A percentile compares a stretch with the other conserved stretches of the same genome.
These are phyloP conservation scores for Gonapodya sp. DNA, from an alignment of 192 early-diverging fungal species.

Conservation along the genomic window DNA sequence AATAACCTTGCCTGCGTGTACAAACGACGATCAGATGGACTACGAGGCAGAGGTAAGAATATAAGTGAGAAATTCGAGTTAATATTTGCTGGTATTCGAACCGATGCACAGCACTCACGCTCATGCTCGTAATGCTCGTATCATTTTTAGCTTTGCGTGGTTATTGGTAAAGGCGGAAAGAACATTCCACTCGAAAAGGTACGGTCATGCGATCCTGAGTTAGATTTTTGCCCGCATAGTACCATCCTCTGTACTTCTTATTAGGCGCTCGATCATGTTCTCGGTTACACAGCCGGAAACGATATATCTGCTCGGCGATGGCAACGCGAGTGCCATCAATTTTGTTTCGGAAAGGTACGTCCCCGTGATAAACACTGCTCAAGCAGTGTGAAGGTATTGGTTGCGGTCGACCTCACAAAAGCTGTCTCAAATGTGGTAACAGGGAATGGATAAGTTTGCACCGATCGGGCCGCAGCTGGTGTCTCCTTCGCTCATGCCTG, in stretches of 20 bases:
- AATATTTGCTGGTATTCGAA: too few species aligned
- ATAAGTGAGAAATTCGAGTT: too few species aligned
- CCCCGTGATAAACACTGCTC: background rate
- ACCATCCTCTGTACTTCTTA: background rate
- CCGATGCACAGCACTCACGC: too few species aligned
- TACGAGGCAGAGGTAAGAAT: background rate
- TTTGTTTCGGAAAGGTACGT: constrained; percentile 5
- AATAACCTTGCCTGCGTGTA: background rate
- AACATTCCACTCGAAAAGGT: constrained; percentile 9
- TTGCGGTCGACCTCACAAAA: too few species aligned
- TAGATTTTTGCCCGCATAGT: too few species aligned
- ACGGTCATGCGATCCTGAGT: too few species aligned
- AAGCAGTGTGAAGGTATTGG: background rate
- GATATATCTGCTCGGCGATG: background rate
- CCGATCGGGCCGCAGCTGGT: background rate
- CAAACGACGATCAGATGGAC: background rate
- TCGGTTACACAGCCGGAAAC: background rate
- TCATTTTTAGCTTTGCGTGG: background rate
- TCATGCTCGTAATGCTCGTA: too few species aligned
- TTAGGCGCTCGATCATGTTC: constrained; percentile 3
- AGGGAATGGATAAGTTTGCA: constrained; percentile 6
- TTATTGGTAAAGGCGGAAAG: constrained; percentile 5
- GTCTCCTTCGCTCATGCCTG: background rate
- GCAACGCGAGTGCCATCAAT: background rate
- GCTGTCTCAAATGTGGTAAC: too few species aligned